Conservation (phyloP, 805 yeast genomes). For the Metschnikowia corniflorae region DNA sequence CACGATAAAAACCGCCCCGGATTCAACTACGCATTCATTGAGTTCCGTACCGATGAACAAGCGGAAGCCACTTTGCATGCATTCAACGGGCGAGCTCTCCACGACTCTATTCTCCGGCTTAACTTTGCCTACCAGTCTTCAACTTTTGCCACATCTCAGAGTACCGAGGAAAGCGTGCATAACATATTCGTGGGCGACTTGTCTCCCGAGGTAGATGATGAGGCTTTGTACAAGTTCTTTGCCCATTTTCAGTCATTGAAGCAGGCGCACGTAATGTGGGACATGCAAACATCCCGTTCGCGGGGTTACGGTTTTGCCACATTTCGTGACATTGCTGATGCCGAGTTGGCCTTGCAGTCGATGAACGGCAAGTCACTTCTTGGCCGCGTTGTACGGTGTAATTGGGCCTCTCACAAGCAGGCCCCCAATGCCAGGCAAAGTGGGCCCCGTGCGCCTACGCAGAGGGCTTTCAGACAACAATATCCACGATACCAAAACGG, state of each 20-base stretch:
- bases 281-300: slow-evolving; percentile 88
- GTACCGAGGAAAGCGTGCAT: slow-evolving; percentile 47
- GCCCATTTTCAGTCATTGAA: slow-evolving; percentile 53
- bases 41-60: slow-evolving; percentile 52
- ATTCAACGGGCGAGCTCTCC: slow-evolving; percentile 56
- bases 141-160: slow-evolving; percentile 48
- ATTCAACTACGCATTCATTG: slow-evolving; percentile 80
- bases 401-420: slow-evolving; percentile 82
- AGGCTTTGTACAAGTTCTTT: slow-evolving; percentile 57
- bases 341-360: slow-evolving; percentile 64
- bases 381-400: slow-evolving; percentile 76
- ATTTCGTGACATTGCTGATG: slow-evolving; percentile 62
- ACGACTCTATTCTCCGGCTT: slow-evolving; percentile 55
- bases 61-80: slow-evolving; percentile 63
- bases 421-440: slow-evolving; percentile 4
- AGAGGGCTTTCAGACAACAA: slow-evolving; percentile 6
- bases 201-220: slow-evolving; percentile 79
- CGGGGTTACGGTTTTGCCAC: slow-evolving; percentile 91
- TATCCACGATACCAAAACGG: slow-evolving; percentile 4
- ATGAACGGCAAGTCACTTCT: slow-evolving; percentile 73
- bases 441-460: slow-evolving; percentile 3
- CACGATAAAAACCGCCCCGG: slow-evolving; percentile 73
- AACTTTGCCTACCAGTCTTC: slow-evolving; percentile 86
- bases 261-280: slow-evolving; percentile 97
- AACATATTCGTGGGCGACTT: slow-evolving; percentile 86